Base-by-base conservation (phyloP, 495 filamentous ascomycete genomes). In the Mytilinidion resinicola region DNA sequence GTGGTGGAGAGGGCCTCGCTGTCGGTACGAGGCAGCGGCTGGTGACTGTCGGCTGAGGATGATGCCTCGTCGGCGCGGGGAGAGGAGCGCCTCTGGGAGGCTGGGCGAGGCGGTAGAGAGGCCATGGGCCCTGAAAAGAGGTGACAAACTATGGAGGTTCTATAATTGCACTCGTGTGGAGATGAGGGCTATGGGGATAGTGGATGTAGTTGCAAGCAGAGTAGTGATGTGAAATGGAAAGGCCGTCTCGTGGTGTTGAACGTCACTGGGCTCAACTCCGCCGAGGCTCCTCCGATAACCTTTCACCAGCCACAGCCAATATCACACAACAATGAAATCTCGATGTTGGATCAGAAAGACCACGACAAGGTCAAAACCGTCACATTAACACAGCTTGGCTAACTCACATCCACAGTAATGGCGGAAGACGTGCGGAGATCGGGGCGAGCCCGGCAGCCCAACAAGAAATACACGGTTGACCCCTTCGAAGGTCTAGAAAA, bases 21-120 rank as follows among this genome's bases (percentile, higher is more conserved):
- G 54, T 55, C 56, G 41, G 60, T 63, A 19, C 59, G 57, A 21
- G 50, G 46, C 11, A 43, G 36, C 1, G 50, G 21, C n/a, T 64
- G 65, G 21, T 64, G 56, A 12, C 50, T 19, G 14, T 53, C 36
- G 10, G 56, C n/a, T 34, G 37, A 54, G 1, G 60, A 53, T 10
- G 56, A 17, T 19, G 60, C 39, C 6, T 55, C 61, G 9, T 43
- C 37, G 9, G 46, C 37, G 35, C 35, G 42, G 14, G 56, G 60
- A 43, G 64, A 56, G 9, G 59, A 34, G 20, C 57, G n/a, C 11
- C 57, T 47, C 48, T 61, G 62, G 6, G 65, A 52, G 15, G 62
- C 62, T 19, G 61, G 57, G 4, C 63, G 51, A 4, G 63, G 61
- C 21, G 66, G 66, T 15, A 69, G 50, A 39, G 66, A 69, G 9